A percentile compares a stretch with the other conserved stretches of the same genome.
phyloP scores from a whole-genome alignment of 768 basidiomycete species.

The Tulasnella sp. region DNA sequence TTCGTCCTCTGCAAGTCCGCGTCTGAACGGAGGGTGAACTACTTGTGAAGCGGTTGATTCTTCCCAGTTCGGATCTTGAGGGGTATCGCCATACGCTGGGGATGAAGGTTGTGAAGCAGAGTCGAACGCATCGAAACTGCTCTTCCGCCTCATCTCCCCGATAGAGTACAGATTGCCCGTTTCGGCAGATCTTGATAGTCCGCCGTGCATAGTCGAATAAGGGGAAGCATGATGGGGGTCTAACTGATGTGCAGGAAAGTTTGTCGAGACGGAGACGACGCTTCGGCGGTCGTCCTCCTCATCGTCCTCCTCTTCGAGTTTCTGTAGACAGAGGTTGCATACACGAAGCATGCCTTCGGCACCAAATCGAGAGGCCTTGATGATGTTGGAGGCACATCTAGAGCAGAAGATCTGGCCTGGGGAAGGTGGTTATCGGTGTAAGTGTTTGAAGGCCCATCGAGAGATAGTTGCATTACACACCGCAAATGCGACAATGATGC shows the following conservation, averaged over 20 bases:
- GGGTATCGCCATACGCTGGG: constrained; percentile 39
- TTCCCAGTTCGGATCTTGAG: constrained; percentile 36
- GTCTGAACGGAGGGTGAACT: constrained; percentile 64
- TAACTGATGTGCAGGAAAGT: constrained; percentile 76
- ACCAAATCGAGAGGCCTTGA: constrained; percentile 89
- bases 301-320: constrained; percentile 79
- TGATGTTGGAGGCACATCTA: constrained; percentile 93
- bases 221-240: constrained; percentile 70
- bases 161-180: constrained; percentile 80
- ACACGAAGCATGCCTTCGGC: constrained; percentile 94
- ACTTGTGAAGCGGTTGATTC: constrained; percentile 36
- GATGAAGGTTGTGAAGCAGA: constrained; percentile 49
- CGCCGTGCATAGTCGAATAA: constrained; percentile 42
- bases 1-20: constrained; percentile 72
- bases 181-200: constrained; percentile 72
- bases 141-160: constrained; percentile 62
- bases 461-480: constrained; percentile 43
- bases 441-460: neutral
- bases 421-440: neutral
- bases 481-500: constrained; percentile 97
- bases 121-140: constrained; percentile 51
- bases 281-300: constrained; percentile 87
- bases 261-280: constrained; percentile 66
- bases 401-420: constrained; percentile 96
- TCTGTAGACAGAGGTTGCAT: constrained; percentile 93